Evolutionary conservation across 1,284 basidiomycete species (phyloP).

Genomic region (Ceratobasidium sp.): DNA sequence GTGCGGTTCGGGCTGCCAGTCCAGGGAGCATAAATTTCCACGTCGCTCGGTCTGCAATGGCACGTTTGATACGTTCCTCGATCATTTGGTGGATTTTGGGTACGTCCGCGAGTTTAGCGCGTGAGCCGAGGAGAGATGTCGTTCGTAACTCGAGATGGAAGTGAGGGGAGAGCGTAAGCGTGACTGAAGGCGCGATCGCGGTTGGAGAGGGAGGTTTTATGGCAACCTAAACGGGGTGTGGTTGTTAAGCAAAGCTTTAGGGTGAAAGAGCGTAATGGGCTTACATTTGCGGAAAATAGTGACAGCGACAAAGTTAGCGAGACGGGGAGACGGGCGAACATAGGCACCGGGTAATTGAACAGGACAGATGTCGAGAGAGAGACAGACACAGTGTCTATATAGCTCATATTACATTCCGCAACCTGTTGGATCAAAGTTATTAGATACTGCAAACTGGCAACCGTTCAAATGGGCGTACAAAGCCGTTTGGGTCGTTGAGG

Average conservation of each 20-base stretch:
- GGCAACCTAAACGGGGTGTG: conserved; percentile 23
- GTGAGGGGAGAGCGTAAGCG: conserved; percentile 46
- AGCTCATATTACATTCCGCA: conserved; percentile 61
- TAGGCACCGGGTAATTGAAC: conserved; percentile 83
- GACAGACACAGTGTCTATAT: conserved; percentile 77
- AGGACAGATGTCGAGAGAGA: conserved; percentile 85
- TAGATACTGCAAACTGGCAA: conserved; percentile 4
- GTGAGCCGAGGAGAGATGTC: conserved; percentile 80
- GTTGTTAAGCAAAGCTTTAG: background rate
- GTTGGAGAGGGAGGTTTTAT: conserved; percentile 48
- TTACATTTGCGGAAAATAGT: conserved; percentile 77
- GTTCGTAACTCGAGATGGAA: conserved; percentile 47
- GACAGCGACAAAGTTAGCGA: conserved; percentile 82
- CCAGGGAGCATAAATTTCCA: conserved; percentile 76
- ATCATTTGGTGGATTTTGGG: conserved; percentile 87
- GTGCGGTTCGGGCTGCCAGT: conserved; percentile 32
- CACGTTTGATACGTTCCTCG: conserved; percentile 74
- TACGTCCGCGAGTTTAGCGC: conserved; percentile 84
- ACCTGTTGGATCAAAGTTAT: conserved; percentile 35
- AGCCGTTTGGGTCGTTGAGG: conserved; percentile 64
- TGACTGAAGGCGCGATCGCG: conserved; percentile 47
- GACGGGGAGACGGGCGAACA: conserved; percentile 83
- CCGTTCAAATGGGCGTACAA: conserved; percentile 60
- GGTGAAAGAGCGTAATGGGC: conserved; percentile 51
- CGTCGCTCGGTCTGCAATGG: conserved; percentile 71